phyloP scores from a whole-genome alignment of 495 filamentous ascomycete species.

The Stereocaulon alpinum region DNA sequence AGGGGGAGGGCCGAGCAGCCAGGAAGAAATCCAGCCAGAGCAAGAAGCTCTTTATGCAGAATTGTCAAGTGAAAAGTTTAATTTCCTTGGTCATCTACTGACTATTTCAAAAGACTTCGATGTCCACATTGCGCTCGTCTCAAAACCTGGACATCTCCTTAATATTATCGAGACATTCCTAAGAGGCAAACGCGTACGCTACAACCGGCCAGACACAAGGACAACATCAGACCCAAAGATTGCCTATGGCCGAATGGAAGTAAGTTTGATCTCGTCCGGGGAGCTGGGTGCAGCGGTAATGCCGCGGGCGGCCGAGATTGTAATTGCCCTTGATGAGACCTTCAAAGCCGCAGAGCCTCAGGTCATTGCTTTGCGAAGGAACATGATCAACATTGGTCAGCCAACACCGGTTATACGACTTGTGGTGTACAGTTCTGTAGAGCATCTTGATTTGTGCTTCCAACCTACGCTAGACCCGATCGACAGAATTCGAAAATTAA shows the following conservation, averaged over 20 bases:
- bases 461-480: slow-evolving; percentile 29
- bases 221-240: slow-evolving; percentile 26
- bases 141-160: slow-evolving; percentile 33
- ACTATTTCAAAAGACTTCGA: slow-evolving; percentile 31
- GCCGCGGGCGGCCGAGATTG: slow-evolving; percentile 37
- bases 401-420: slow-evolving; percentile 43
- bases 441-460: slow-evolving; percentile 46
- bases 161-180: slow-evolving; percentile 45
- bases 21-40: slow-evolving; percentile 29
- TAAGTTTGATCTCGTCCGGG: slow-evolving; percentile 39
- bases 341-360: slow-evolving; percentile 34
- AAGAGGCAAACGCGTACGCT: slow-evolving; percentile 36
- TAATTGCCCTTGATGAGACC: slow-evolving; percentile 44
- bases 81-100: slow-evolving; percentile 44
- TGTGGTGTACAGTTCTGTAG: slow-evolving; percentile 42
- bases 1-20: slow-evolving; percentile 29
- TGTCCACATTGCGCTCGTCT: slow-evolving; percentile 40
- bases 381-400: slow-evolving; percentile 32
- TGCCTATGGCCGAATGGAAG: slow-evolving; percentile 32
- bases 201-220: slow-evolving; percentile 34
- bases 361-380: slow-evolving; percentile 35
- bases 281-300: slow-evolving; percentile 26
- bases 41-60: slow-evolving; percentile 46
- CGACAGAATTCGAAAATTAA: slow-evolving; percentile 32
- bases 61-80: slow-evolving; percentile 47